Conservation (phyloP, 495 filamentous ascomycete species). For the Extremus antarcticus region DNA sequence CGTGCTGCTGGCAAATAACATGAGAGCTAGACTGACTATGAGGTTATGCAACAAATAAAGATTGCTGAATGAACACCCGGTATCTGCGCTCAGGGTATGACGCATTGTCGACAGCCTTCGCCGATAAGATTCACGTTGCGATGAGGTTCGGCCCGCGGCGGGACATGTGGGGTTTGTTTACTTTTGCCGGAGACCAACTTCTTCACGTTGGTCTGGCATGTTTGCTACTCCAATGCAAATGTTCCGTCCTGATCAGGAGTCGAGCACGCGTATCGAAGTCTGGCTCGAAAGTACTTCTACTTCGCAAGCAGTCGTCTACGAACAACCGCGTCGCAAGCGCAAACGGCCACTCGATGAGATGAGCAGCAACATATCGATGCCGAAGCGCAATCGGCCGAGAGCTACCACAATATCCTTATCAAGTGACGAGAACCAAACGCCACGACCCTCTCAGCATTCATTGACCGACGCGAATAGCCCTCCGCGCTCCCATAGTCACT, state of each 20-base stretch:
- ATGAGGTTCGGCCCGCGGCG: neutral
- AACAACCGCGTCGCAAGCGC: neutral
- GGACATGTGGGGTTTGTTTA: neutral
- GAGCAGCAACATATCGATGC: neutral
- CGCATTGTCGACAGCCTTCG: too few species aligned
- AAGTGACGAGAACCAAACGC: neutral
- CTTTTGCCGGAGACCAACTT: neutral
- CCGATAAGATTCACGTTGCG: too few species aligned
- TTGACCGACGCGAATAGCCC: neutral
- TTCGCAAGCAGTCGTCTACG: neutral
- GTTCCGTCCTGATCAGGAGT: neutral
- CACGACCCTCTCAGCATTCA: neutral
- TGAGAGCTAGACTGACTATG: too few species aligned
- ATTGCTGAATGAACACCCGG: too few species aligned
- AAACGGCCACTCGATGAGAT: neutral
- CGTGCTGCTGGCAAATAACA: too few species aligned
- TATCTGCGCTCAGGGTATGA: too few species aligned
- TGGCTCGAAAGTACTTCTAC: neutral
- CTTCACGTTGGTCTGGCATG: neutral
- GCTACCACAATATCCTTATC: neutral
- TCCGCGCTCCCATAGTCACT: neutral
- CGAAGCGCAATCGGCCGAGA: neutral
- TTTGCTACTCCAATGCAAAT: neutral
- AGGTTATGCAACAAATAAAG: too few species aligned
- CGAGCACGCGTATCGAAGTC: neutral